phyloP scores from a whole-genome alignment of 169 alveolate genomes.

The Eimeria sp. region DNA sequence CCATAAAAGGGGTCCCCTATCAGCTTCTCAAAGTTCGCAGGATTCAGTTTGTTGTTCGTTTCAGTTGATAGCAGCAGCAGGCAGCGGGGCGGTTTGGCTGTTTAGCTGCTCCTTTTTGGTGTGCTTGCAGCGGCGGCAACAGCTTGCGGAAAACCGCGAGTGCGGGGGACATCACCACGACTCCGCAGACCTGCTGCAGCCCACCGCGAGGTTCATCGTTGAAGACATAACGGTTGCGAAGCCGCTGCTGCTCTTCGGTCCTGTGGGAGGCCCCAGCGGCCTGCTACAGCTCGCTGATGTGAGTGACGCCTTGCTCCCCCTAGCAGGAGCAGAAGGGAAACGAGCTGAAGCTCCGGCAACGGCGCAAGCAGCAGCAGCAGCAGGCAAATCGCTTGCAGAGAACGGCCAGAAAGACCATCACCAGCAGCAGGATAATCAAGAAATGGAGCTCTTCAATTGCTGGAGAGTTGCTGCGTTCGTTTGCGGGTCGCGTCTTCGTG shows the following conservation, averaged over 20 bases:
- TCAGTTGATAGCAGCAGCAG: constrained; percentile 30
- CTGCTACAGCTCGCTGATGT: constrained; percentile 44
- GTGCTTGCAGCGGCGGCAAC: neutral
- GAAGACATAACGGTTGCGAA: neutral
- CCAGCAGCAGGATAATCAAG: constrained; percentile 13
- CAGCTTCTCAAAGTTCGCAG: neutral
- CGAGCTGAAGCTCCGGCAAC: neutral
- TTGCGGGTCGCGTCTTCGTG: constrained; percentile 63
- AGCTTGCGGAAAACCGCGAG: neutral
- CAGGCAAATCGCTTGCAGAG: neutral
- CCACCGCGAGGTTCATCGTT: neutral
- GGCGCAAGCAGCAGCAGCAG: neutral
- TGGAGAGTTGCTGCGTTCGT: constrained; percentile 52
- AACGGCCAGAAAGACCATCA: neutral
- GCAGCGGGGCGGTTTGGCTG: constrained; percentile 51
- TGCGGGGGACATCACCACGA: neutral
- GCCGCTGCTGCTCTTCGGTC: constrained; percentile 11
- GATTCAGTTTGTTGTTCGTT: constrained; percentile 1
- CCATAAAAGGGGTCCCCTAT: neutral
- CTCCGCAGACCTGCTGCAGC: neutral
- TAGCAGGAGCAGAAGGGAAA: neutral
- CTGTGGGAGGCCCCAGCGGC: constrained; percentile 54
- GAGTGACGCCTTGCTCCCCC: constrained; percentile 56
- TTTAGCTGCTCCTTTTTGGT: constrained; percentile 32
- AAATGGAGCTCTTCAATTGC: neutral